Base-by-base conservation (phyloP, 768 basidiomycete genomes). In the Hydnum rufescens region DNA sequence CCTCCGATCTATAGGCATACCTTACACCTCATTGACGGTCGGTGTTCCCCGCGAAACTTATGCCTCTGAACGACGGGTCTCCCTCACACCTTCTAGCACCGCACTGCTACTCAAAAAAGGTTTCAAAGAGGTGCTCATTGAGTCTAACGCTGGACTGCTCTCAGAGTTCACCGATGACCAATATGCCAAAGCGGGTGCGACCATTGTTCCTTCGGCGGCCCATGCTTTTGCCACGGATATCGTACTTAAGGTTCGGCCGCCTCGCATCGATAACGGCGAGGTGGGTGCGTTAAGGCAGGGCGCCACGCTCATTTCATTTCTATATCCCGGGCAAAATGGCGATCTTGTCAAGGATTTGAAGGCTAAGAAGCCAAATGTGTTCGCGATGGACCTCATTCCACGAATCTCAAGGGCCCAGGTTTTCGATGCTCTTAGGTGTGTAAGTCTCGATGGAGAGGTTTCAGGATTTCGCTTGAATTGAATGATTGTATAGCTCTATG, bases 311-410 rank as follows among this genome's bases (percentile, higher is more conserved):
- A 79, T 90, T 54, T 86, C 84, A 4, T 83, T 90, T 64, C 64
- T 90, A 59, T 83, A 87, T 66, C 84, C 87, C 25, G 70, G 74
- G 23, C 84, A 88, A 66, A 89, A 89, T 67, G 78, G 79, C 63
- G 63, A 69, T 32, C 72, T 81, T 48, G 76, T 89, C 25, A 39
- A 39, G 36, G 78, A 87, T 59, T 70, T 71, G 48, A 68, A 88
- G 57, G 73, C 78, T n/a, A 64, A 71, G 30, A 73, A 75, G 51
- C 70, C 80, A 52, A 84, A 77, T 57, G 76, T 75, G 26, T 83
- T 90, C 61, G 85, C 81, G 63, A 90, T 90, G 87, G 87, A 90
- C 62, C 76, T 80, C 74, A 86, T 90, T 68, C 87, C 87, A 59
- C 75, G 87, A 53, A 88, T 90, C 58, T 88, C 84, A 55, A 76